Evolutionary conservation across 371 early-diverging fungal genomes (phyloP).

Genomic region (Smittium mucronatum): DNA sequence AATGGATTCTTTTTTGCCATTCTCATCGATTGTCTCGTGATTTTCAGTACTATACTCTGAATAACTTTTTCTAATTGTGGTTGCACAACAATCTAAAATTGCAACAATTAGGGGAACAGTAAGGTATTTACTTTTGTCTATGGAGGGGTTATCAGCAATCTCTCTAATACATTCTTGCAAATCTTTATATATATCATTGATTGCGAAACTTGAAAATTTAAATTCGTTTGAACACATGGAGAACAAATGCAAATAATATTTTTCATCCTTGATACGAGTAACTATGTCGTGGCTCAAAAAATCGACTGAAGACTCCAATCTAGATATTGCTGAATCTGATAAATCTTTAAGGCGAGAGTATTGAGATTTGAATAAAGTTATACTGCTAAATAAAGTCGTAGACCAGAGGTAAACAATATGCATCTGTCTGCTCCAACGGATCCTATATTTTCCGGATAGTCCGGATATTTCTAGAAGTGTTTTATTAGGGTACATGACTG

Average conservation of each 20-base stretch:
- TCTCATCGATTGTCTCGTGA: background rate
- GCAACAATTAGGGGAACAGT: background rate
- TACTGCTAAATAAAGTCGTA: background rate
- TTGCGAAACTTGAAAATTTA: background rate
- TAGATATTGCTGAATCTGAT: background rate
- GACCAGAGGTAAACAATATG: background rate
- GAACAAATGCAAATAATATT: background rate
- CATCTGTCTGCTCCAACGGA: background rate
- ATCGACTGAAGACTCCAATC: background rate
- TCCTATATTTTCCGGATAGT: background rate
- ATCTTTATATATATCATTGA: background rate
- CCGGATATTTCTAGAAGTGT: background rate
- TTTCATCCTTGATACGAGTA: background rate
- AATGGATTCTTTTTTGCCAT: background rate
- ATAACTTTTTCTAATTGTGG: background rate
- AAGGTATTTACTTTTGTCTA: background rate
- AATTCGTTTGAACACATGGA: background rate
- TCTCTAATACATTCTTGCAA: background rate
- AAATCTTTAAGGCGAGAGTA: background rate
- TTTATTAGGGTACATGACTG: background rate
- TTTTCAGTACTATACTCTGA: background rate
- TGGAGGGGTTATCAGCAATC: background rate
- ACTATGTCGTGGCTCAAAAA: background rate
- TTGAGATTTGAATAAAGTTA: background rate
- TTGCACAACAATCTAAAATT: background rate